Conservation (phyloP, 306 rosid genomes). For the Castanopsis chinensis region DNA sequence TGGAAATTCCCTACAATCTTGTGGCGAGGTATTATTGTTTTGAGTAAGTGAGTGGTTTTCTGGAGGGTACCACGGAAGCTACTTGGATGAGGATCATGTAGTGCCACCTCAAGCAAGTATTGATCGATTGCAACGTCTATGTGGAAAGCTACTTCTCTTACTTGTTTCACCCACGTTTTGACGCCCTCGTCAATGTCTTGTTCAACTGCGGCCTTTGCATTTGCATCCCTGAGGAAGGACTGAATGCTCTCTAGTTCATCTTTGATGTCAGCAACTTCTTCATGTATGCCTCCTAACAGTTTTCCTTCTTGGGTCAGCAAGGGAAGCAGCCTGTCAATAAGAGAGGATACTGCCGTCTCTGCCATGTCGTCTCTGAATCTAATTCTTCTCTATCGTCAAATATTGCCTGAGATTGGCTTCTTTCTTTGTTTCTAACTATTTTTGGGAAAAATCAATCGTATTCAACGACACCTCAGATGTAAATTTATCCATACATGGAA, state of each 20-base stretch:
- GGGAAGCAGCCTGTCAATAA: background rate
- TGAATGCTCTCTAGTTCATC: background rate
- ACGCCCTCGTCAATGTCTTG: background rate
- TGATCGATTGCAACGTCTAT: background rate
- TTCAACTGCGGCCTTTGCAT: background rate
- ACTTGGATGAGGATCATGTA: background rate
- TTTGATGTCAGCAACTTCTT: background rate
- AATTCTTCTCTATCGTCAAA: too few species aligned
- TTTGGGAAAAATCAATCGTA: too few species aligned
- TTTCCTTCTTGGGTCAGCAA: constrained; percentile 3
- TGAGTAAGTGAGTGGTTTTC: background rate
- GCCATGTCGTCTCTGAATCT: background rate
- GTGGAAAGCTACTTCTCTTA: background rate
- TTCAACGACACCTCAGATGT: too few species aligned
- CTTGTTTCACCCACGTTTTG: constrained; percentile 3
- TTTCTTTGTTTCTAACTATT: too few species aligned
- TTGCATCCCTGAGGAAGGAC: constrained; percentile 7
- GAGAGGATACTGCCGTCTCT: background rate
- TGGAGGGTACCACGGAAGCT: background rate
- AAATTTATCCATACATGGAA: too few species aligned
- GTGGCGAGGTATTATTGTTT: background rate
- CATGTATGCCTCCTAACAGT: background rate
- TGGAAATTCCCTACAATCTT: too few species aligned
- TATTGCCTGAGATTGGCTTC: too few species aligned
- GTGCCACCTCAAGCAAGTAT: background rate